These are phyloP conservation scores for Dacryopinax spathularia DNA, from an alignment of 768 basidiomycete species.

Conservation along the genomic window DNA sequence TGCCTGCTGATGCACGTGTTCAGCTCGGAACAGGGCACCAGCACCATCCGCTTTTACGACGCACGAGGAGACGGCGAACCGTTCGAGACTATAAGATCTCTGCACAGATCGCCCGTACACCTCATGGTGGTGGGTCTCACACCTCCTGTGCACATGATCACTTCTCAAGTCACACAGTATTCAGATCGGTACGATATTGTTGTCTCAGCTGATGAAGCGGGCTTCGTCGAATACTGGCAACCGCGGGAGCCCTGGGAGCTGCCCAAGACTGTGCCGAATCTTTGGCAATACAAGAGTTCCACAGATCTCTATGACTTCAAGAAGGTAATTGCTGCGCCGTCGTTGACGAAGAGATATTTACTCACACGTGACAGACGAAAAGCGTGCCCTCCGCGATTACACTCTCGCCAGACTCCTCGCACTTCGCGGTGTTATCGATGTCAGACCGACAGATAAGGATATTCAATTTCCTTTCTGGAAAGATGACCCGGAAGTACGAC, in stretches of 20 bases:
- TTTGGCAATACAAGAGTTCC: conserved; percentile 83
- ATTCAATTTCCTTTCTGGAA: conserved; percentile 82
- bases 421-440: conserved; percentile 85
- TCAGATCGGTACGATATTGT: conserved; percentile 82
- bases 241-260: conserved; percentile 76
- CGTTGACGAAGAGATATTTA: not conserved
- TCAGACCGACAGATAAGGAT: conserved; percentile 89
- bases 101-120: conserved; percentile 84
- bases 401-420: conserved; percentile 74
- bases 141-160: not conserved
- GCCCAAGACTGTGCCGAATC: conserved; percentile 57
- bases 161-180: conserved; percentile 40
- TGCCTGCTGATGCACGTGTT: conserved; percentile 6
- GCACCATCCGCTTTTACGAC: conserved; percentile 78
- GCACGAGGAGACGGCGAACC: conserved; percentile 73
- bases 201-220: conserved; percentile 84
- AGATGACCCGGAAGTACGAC: conserved; percentile 84
- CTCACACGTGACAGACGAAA: conserved; percentile 46
- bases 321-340: conserved; percentile 44
- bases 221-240: conserved; percentile 94
- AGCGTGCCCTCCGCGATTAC: conserved; percentile 83
- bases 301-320: conserved; percentile 97
- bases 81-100: conserved; percentile 53
- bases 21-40: conserved; percentile 65
- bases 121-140: conserved; percentile 59